Evolutionary conservation across 2,329 filamentous ascomycete species (phyloP), one percentile per base, ranked within the genome.

Genomic region (Beauveria bassiana): DNA sequence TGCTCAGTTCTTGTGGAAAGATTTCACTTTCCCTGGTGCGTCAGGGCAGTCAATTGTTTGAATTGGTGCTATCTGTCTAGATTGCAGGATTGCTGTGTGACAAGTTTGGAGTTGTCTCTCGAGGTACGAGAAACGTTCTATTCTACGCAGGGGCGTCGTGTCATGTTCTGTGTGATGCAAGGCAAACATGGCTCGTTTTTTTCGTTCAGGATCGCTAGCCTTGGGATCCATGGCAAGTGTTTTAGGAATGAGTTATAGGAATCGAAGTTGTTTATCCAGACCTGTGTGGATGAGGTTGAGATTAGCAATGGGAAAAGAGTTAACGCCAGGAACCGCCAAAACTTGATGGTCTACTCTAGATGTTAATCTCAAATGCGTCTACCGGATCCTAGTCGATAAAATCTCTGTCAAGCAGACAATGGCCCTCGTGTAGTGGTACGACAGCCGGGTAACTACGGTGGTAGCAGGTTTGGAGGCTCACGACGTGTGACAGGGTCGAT

Each of bases 1-100:
- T 49, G 1, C 3, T 49, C 20, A 3, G 26, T 18, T 54, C 22
- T 22, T 40, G 5, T 16, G 4, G 38, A 22, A 26, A 5, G 2
- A 28, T 14, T 14, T 9, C 4, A 16, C 14, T 22, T 24, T 0
- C 16, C 6, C 16, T 26, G 7, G 28, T 14, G 24, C 16, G 10
- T 14, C 12, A 24, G 34, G 9, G 16, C 34, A 38, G 2, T 26
- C 24, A 14, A 20, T 10, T n/a, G 38, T 28, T 61, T 49, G n/a
- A 10, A 22, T 18, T 18, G 22, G 34, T 47, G 42, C 20, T 2
- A 53, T n/a, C 31, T n/a, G 42, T 54, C 40, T 26, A 61, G 59
- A 56, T 55, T 61, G 47, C 52, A 61, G 54, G 60, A 62, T 62
- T 55, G 52, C 46, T n/a, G 60, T 62, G 60, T 58, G 45, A 56